Base-by-base conservation (phyloP, 805 yeast species). In the Pichia californica region DNA sequence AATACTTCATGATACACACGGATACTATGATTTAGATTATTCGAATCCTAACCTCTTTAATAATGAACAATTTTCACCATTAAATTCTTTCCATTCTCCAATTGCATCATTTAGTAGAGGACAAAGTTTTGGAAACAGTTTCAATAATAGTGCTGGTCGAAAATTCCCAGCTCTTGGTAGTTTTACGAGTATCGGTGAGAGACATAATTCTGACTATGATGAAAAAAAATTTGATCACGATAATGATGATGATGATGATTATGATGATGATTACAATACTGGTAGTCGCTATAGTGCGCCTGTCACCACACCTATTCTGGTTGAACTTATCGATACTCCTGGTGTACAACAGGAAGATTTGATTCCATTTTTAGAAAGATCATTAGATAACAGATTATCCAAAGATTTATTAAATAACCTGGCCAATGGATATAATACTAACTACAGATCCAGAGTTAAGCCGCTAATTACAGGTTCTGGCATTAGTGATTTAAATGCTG, bases 401-500 rank as follows among this genome's bases (percentile, higher is more conserved):
- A 73, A 70, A 38, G 79, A 77, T 27, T 71, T 78, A 13, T 61
- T 84, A 25, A 70, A 70, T 38, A 82, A 82, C 40, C 62, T 84
- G 39, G 46, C 46, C 7, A 45, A 45, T 31, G 49, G 49, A n/a
- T 47, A 48, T 16, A 49, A 44, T 32, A 41, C 52, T 3, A 38
- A 41, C n/a, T 44, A 42, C 29, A 50, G 66, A 31, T 57, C 62
- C 3, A 43, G 62, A 11, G 80, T 87, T 6, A 79, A 77, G 41
- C 84, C 89, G 3, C 58, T 84, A 43, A 59, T 84, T 11, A 85
- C 81, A 3, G 91, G 88, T 5, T 79, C 87, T 31, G 93, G 93
- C 1, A 85, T 88, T 5, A 75, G 86, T 34, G 91, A 83, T 47
- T 61, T 84, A 52, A 83, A 84, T 56, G 89, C 88, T 5, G 69